Percentiles rank a stretch among this genome's conserved stretches.
Conservation (phyloP, 805 yeast species). For the Saturnispora besseyi region DNA sequence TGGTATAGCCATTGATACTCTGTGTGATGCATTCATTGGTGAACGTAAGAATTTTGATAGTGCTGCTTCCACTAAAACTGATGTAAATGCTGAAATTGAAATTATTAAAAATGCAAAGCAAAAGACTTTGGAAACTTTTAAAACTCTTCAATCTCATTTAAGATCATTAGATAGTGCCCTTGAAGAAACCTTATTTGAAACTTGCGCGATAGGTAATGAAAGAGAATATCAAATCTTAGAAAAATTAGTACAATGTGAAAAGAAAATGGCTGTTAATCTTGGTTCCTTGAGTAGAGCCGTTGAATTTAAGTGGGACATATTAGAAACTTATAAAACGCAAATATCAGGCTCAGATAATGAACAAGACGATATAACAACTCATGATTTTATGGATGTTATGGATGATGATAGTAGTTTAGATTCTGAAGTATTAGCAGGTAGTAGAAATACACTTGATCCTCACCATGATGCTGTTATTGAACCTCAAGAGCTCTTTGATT, state of each 20-base stretch:
- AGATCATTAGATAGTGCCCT: constrained; percentile 32
- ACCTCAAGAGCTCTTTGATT: constrained; percentile 45
- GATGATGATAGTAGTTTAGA: constrained; percentile 65
- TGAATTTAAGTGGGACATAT: constrained; percentile 53
- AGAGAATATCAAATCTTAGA: constrained; percentile 38
- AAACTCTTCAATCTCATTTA: constrained; percentile 33
- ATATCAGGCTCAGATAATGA: constrained; percentile 13
- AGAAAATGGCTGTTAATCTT: constrained; percentile 44
- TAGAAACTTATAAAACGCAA: constrained; percentile 18
- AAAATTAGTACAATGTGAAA: constrained; percentile 42
- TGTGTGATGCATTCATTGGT: constrained; percentile 33
- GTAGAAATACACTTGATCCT: constrained; percentile 40
- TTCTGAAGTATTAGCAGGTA: constrained; percentile 48
- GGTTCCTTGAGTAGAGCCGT: constrained; percentile 64
- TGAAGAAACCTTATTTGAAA: constrained; percentile 57
- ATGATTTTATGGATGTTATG: constrained; percentile 55
- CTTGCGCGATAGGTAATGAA: constrained; percentile 46
- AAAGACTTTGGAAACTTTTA: constrained; percentile 18
- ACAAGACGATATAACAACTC: constrained; percentile 21
- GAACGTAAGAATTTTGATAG: constrained; percentile 35
- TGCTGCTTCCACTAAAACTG: constrained; percentile 16
- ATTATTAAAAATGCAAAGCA: constrained; percentile 12
- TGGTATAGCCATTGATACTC: constrained; percentile 40
- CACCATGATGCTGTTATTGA: constrained; percentile 22
- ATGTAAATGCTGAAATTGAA: neutral